These are phyloP conservation scores for Fusarium nelsonii DNA, from an alignment of 2,329 filamentous ascomycete genomes.

Conservation along the genomic window DNA sequence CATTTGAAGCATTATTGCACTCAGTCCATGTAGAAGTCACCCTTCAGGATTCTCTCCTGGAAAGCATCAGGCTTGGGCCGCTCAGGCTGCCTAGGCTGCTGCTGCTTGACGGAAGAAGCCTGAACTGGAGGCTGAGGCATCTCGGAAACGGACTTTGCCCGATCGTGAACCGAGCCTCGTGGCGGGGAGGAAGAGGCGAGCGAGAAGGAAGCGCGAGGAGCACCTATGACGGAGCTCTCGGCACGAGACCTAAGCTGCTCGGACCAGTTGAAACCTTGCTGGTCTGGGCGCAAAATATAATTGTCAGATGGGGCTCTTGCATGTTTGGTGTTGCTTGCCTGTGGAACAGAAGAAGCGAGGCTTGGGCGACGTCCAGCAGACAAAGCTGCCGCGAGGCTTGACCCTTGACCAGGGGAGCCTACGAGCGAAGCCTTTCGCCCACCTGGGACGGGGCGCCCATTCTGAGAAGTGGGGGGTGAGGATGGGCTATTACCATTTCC, in stretches of 20 bases:
- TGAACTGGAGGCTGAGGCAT: constrained; percentile 69
- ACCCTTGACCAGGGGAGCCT: constrained; percentile 45
- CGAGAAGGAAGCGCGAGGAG: constrained; percentile 69
- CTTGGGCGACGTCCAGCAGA: constrained; percentile 55
- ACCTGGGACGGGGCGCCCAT: constrained; percentile 51
- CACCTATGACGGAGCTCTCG: constrained; percentile 77
- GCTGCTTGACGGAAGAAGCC: constrained; percentile 57
- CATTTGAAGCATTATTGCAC: constrained; percentile 10
- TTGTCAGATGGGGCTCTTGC: constrained; percentile 74
- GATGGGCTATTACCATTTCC: constrained; percentile 71
- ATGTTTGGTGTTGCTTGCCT: constrained; percentile 71
- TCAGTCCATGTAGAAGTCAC: constrained; percentile 98
- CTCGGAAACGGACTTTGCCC: constrained; percentile 77
- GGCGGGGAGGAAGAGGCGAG: constrained; percentile 62
- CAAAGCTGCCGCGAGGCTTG: constrained; percentile 52
- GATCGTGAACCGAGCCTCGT: constrained; percentile 65
- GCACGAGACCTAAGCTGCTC: constrained; percentile 94
- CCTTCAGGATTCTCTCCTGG: constrained; percentile 96
- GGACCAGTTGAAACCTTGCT: constrained; percentile 92
- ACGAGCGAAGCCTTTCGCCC: constrained; percentile 49
- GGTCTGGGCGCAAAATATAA: constrained; percentile 75
- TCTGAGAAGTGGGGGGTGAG: constrained; percentile 54
- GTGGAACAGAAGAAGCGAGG: constrained; percentile 54
- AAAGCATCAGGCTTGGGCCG: constrained; percentile 88
- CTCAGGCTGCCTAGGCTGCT: constrained; percentile 54